Conservation (phyloP, 192 early-diverging fungal species). For the Dissophora globulifera region DNA sequence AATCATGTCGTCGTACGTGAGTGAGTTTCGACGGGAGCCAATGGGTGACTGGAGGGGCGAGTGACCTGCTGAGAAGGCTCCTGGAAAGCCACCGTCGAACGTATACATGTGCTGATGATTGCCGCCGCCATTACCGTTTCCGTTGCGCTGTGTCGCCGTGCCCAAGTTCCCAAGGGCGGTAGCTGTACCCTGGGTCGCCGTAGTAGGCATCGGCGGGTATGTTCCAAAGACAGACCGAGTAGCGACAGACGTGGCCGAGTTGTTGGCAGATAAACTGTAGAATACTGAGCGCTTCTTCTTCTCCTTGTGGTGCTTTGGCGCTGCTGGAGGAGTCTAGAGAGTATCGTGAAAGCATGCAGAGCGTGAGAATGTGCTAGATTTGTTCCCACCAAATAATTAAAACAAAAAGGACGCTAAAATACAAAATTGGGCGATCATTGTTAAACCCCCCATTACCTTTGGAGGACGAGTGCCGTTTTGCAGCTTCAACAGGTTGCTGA, state of each 20-base stretch:
- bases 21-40: conserved; percentile 35
- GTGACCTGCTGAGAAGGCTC: conserved; percentile 12
- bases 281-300: conserved; percentile 45
- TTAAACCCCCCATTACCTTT: conserved; percentile 10
- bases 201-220: conserved; percentile 30
- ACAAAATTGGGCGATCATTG: background rate
- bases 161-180: conserved; percentile 13
- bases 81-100: conserved; percentile 4
- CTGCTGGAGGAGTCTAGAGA: background rate
- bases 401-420: background rate
- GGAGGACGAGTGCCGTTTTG: conserved; percentile 22
- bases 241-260: conserved; percentile 24
- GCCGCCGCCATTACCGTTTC: background rate
- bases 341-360: no score
- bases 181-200: conserved; percentile 5
- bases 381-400: no score
- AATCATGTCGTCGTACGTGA: conserved; percentile 28
- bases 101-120: background rate
- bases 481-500: conserved; percentile 59
- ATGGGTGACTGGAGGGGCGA: conserved; percentile 40
- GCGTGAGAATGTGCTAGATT: no score
- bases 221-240: conserved; percentile 22
- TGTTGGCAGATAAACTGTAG: conserved; percentile 40
- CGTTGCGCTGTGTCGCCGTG: conserved; percentile 7
- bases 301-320: conserved; percentile 30